A percentile compares a stretch with the other conserved stretches of the same genome.
phyloP scores from a whole-genome alignment of 192 early-diverging fungal species.

The Phycomyces blakesleeanus region DNA sequence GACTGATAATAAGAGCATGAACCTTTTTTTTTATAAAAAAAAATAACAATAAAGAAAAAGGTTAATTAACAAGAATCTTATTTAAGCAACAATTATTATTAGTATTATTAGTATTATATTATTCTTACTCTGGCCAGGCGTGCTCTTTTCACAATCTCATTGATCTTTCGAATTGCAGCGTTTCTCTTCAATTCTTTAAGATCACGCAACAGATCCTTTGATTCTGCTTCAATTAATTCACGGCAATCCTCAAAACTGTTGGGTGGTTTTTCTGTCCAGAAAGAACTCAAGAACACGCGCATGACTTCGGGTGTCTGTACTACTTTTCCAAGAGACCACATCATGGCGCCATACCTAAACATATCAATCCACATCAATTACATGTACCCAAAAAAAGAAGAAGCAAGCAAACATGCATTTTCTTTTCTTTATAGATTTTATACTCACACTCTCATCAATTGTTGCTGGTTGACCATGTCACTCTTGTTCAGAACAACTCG shows the following conservation, averaged over 20 bases:
- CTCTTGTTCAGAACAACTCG: conserved; percentile 81
- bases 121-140: conserved; percentile 53
- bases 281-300: conserved; percentile 74
- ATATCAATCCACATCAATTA: neutral
- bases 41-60: too few species aligned
- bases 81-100: too few species aligned
- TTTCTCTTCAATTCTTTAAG: conserved; percentile 67
- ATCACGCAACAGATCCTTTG: conserved; percentile 68
- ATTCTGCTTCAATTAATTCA: conserved; percentile 62
- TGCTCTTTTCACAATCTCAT: conserved; percentile 83
- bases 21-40: conserved; percentile 49
- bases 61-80: too few species aligned
- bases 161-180: conserved; percentile 75
- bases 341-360: conserved; percentile 72
- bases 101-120: too few species aligned
- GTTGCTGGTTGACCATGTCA: conserved; percentile 77
- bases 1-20: conserved; percentile 77
- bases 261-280: conserved; percentile 68
- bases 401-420: too few species aligned
- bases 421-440: too few species aligned
- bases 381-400: too few species aligned
- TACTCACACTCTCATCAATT: conserved; percentile 77
- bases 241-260: conserved; percentile 64
- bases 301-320: conserved; percentile 79
- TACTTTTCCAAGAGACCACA: conserved; percentile 89